Base-by-base conservation (phyloP, 352 stramenopile species). In the Phytophthora syringae region DNA sequence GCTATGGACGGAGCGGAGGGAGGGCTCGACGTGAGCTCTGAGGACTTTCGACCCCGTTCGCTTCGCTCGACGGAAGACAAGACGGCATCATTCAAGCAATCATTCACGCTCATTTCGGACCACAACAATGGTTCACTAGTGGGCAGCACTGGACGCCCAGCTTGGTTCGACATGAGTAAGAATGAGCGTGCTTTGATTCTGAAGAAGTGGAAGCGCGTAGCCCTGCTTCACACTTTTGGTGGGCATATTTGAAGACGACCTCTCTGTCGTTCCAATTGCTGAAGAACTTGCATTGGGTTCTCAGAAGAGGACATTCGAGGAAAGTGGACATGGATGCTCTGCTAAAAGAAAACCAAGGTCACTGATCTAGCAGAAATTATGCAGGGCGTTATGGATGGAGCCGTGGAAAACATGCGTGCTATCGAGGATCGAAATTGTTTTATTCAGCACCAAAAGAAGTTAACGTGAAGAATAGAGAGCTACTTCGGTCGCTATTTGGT, bases 191-290 rank as follows among this genome's bases (percentile, higher is more conserved):
- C 39, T 22, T 2, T 5, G 5, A 10, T 11, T 12, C 39, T 45
- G 24, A 45, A 48, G 28, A 57, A 43, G 16, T 42, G 50, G 50
- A 24, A 37, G n/a, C 20, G 50, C 1, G 50, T 48, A 1, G 36
- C 34, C 6, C 1, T 36, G 45, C 45, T 27, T 25, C 21, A 16
- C 16, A 5, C 2, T 7, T 21, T 22, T 21, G n/a, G 28, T 1
- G 16, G 11, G 12, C 12, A 18, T 49, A 13, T 58, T 49, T 20
- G 51, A 58, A 20, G 51, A 58, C 6, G 15, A 58, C 24, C 51
- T 24, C 4, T 37, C 32, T 25, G 7, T 58, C 13, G 27, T 5
- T 15, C 50, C 50, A 2, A 16, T 57, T 2, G 4, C 16, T 10
- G 22, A 22, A 18, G 37, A 24, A 1, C 15, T 58, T 27, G 21